These are phyloP conservation scores for Exophiala lecanii-corni DNA, from an alignment of 2,329 filamentous ascomycete genomes.

Conservation along the genomic window DNA sequence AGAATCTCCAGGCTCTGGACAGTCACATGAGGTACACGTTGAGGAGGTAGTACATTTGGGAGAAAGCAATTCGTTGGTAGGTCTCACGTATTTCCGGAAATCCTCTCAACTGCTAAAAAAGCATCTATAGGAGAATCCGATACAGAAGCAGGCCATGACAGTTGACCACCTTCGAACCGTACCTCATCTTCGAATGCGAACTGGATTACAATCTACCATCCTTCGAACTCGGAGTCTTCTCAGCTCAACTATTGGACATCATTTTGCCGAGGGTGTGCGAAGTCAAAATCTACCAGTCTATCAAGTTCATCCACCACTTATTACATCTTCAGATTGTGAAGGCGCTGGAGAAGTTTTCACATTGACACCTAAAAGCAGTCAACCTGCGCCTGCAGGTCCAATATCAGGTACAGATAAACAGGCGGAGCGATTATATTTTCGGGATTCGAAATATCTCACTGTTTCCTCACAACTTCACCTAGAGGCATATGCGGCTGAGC, in stretches of 20 bases:
- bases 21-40: conserved; percentile 78
- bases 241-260: conserved; percentile 66
- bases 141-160: conserved; percentile 95
- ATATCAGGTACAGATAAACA: conserved; percentile 29
- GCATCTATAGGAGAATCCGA: conserved; percentile 67
- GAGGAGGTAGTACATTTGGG: conserved; percentile 66
- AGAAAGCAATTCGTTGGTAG: conserved; percentile 54
- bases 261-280: conserved; percentile 54
- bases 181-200: conserved; percentile 78
- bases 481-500: conserved; percentile 81
- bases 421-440: conserved; percentile 65
- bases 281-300: conserved; percentile 54
- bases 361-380: conserved; percentile 45
- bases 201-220: conserved; percentile 73
- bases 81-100: background rate
- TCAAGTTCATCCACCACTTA: conserved; percentile 83
- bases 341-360: conserved; percentile 92
- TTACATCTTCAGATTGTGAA: conserved; percentile 96
- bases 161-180: conserved; percentile 82
- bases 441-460: conserved; percentile 83
- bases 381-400: conserved; percentile 10
- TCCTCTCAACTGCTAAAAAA: conserved; percentile 2
- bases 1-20: conserved; percentile 58
- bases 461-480: conserved; percentile 93
- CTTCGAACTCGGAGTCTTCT: conserved; percentile 78